phyloP scores from a whole-genome alignment of 1,284 basidiomycete species.

The Tilletia setariae region DNA sequence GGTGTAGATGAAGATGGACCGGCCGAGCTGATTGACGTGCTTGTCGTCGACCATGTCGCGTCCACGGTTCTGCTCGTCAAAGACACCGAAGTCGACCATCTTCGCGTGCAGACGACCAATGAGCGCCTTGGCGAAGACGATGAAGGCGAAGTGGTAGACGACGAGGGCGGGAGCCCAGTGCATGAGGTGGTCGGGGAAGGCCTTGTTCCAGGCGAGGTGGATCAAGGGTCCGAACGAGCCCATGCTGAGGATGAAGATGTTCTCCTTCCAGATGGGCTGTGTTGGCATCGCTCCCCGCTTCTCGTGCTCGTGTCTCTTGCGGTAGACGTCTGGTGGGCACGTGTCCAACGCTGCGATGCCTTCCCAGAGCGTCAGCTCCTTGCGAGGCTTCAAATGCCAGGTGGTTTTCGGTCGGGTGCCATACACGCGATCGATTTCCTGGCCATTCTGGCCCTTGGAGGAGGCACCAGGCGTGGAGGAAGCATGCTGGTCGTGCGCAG shows the following conservation, averaged over 20 bases:
- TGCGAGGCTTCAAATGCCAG: conserved; percentile 41
- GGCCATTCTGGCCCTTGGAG: conserved; percentile 32
- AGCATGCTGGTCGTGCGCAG: conserved; percentile 43
- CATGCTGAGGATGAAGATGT: conserved; percentile 39
- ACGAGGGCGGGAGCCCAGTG: conserved; percentile 44
- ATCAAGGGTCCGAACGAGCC: conserved; percentile 32
- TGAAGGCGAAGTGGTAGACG: conserved; percentile 42
- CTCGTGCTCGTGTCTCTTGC: conserved; percentile 26
- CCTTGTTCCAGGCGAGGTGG: conserved; percentile 36
- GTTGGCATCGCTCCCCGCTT: conserved; percentile 42
- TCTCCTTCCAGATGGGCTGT: conserved; percentile 40
- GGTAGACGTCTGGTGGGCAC: conserved; percentile 36
- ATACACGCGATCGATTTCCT: conserved; percentile 45
- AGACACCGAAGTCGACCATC: conserved; percentile 40
- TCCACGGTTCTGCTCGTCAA: conserved; percentile 49
- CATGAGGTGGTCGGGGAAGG: conserved; percentile 39
- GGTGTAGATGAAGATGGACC: conserved; percentile 49
- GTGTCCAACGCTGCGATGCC: conserved; percentile 40
- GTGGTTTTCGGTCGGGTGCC: conserved; percentile 45
- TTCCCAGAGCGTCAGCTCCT: conserved; percentile 41
- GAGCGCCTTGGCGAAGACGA: conserved; percentile 37
- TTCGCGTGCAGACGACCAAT: conserved; percentile 40
- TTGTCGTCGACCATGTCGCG: conserved; percentile 48
- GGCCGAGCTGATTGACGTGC: conserved; percentile 49
- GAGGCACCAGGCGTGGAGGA: conserved; percentile 42